These are phyloP conservation scores for Pichia terricola DNA, from an alignment of 1,139 yeast species.

Conservation along the genomic window DNA sequence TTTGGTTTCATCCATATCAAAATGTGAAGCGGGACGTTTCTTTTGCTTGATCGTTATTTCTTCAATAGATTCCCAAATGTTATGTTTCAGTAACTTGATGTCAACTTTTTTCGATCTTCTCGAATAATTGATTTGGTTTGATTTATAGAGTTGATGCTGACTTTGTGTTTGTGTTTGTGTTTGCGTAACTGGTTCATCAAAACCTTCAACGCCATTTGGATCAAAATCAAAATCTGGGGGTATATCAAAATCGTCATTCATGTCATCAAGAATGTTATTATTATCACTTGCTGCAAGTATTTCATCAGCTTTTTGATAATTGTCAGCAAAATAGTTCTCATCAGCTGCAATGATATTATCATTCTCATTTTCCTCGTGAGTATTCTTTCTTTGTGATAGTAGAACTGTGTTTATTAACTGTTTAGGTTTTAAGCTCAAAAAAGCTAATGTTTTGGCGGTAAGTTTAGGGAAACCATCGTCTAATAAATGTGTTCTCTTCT, in stretches of 20 bases:
- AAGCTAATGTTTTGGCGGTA: constrained; percentile 39
- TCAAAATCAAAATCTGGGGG: constrained; percentile 10
- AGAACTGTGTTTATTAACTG: constrained; percentile 21
- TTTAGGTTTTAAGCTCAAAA: constrained; percentile 34
- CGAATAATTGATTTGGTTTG: constrained; percentile 34
- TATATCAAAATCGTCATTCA: background rate
- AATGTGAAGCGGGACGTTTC: constrained; percentile 15
- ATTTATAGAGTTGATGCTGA: constrained; percentile 12
- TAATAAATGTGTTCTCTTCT: constrained; percentile 24
- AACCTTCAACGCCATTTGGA: constrained; percentile 10
- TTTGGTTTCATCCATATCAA: constrained; percentile 9
- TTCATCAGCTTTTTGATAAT: constrained; percentile 29
- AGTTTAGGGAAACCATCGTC: constrained; percentile 42
- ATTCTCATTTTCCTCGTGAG: constrained; percentile 19
- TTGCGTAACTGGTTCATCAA: constrained; percentile 15
- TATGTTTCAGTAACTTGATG: constrained; percentile 42
- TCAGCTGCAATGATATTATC: constrained; percentile 31
- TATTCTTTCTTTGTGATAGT: constrained; percentile 21
- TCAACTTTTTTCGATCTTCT: constrained; percentile 49
- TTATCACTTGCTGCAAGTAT: constrained; percentile 4
- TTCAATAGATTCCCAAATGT: constrained; percentile 40
- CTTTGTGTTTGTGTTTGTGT: constrained; percentile 3
- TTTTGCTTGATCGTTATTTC: constrained; percentile 12
- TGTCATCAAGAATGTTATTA: constrained; percentile 12
- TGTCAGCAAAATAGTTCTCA: constrained; percentile 43